Conservation (phyloP, 306 rosid genomes). For the Hippophae gyantsensis region DNA sequence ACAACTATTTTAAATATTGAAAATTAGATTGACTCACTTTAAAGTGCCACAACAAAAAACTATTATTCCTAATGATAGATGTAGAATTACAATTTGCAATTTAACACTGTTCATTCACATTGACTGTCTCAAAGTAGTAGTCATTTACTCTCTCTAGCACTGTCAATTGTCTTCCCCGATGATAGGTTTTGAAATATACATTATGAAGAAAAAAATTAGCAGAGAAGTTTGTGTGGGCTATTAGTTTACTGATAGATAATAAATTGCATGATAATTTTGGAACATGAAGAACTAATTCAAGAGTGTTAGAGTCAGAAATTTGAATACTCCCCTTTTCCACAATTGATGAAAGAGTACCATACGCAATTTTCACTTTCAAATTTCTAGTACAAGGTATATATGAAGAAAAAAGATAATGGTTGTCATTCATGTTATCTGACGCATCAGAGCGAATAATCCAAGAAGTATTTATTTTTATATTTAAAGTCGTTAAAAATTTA, state of each 20-base stretch:
- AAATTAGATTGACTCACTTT: background rate
- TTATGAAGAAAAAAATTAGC: background rate
- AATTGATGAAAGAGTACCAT: too few relatives aligned
- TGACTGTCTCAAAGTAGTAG: background rate
- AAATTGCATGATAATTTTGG: background rate
- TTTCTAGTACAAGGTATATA: too few relatives aligned
- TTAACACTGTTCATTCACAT: background rate
- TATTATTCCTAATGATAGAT: background rate
- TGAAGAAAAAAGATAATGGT: too few relatives aligned
- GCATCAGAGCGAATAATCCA: too few relatives aligned
- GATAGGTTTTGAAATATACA: background rate
- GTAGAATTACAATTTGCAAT: too few relatives aligned
- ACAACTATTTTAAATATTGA: background rate
- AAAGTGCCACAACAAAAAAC: background rate
- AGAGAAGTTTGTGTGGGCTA: background rate
- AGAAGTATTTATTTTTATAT: too few relatives aligned
- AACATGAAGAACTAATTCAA: too few relatives aligned
- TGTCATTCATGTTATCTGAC: too few relatives aligned
- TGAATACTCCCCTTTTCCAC: too few relatives aligned
- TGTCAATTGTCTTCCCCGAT: slow-evolving; percentile 3
- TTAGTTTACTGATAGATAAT: background rate
- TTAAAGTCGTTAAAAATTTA: too few relatives aligned
- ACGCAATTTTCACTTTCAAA: too few relatives aligned
- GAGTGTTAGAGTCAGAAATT: too few relatives aligned
- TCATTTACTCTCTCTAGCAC: background rate